Evolutionary conservation across 148 eudicot genomes (phyloP).

Genomic region (Pharnaceum exiguum): DNA sequence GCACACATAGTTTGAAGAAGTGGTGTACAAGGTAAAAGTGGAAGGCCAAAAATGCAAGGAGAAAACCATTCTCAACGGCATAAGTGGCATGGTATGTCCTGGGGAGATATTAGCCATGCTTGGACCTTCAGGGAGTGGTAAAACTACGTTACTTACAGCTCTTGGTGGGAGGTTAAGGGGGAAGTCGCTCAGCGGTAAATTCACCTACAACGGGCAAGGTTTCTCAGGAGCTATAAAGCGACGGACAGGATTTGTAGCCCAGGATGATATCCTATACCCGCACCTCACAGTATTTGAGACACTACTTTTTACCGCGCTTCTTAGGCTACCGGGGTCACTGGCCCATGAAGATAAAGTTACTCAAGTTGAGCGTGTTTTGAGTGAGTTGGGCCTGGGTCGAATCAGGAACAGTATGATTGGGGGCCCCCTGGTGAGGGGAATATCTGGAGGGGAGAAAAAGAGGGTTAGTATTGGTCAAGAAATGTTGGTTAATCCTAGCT

Average conservation of each 20-base stretch:
- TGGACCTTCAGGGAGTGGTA: constrained; percentile 98
- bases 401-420: constrained; percentile 83
- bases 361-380: constrained; percentile 67
- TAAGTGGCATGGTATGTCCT: constrained; percentile 75
- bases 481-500: constrained; percentile 87
- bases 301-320: constrained; percentile 77
- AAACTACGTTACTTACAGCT: constrained; percentile 91
- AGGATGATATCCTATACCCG: constrained; percentile 84
- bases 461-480: constrained; percentile 97
- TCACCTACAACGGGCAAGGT: constrained; percentile 68
- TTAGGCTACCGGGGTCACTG: constrained; percentile 67
- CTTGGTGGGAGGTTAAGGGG: constrained; percentile 82
- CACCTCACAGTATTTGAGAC: constrained; percentile 91
- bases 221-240: constrained; percentile 69
- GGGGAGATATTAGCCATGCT: constrained; percentile 96
- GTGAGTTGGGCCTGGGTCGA: constrained; percentile 58
- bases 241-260: constrained; percentile 79
- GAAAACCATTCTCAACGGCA: constrained; percentile 73
- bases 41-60: constrained; percentile 46
- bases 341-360: constrained; percentile 41
- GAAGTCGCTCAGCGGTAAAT: constrained; percentile 60
- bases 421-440: constrained; percentile 83
- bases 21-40: constrained; percentile 74
- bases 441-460: constrained; percentile 95
- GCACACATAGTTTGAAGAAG: constrained; percentile 77